These are phyloP conservation scores for Fusarium veterinarium DNA, from an alignment of 2,329 filamentous ascomycete genomes.

Conservation along the genomic window DNA sequence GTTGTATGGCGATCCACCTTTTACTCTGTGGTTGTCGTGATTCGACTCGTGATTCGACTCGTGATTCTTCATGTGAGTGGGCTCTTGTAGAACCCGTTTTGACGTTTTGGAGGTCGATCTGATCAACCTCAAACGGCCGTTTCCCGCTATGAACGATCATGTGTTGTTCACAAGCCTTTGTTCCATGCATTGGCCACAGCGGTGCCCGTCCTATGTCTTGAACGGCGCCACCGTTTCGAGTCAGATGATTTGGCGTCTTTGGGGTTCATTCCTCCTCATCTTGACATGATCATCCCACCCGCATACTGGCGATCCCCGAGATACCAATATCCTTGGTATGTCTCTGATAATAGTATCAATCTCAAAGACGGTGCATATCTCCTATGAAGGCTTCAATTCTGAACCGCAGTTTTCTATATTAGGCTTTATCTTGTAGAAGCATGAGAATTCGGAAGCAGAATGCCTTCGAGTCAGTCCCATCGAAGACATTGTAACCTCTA, in stretches of 20 bases:
- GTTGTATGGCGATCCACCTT: slow-evolving; percentile 10
- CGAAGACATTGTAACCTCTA: background rate
- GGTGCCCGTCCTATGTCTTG: slow-evolving; percentile 22
- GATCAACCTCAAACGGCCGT: slow-evolving; percentile 16
- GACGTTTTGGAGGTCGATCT: slow-evolving; percentile 6
- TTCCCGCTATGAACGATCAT: slow-evolving; percentile 28
- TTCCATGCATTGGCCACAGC: slow-evolving; percentile 17
- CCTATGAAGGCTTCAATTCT: background rate
- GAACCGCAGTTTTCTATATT: background rate
- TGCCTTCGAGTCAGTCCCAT: background rate
- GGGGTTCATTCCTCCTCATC: slow-evolving; percentile 4
- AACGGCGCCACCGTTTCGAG: slow-evolving; percentile 28
- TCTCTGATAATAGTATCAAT: background rate
- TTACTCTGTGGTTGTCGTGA: slow-evolving; percentile 26
- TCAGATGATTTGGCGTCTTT: slow-evolving; percentile 30
- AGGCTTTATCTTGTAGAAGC: background rate
- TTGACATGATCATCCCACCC: slow-evolving; percentile 16
- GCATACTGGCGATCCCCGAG: slow-evolving; percentile 17
- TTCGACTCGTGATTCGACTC: slow-evolving; percentile 38
- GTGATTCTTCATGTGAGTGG: slow-evolving; percentile 37
- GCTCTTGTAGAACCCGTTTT: slow-evolving; percentile 4
- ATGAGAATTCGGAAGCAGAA: background rate
- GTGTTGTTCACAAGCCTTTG: slow-evolving; percentile 30
- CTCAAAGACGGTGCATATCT: background rate
- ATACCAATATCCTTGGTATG: background rate